A percentile compares a stretch with the other conserved stretches of the same genome.
Conservation (phyloP, 495 filamentous ascomycete species). For the Aspergillus conjunctus region DNA sequence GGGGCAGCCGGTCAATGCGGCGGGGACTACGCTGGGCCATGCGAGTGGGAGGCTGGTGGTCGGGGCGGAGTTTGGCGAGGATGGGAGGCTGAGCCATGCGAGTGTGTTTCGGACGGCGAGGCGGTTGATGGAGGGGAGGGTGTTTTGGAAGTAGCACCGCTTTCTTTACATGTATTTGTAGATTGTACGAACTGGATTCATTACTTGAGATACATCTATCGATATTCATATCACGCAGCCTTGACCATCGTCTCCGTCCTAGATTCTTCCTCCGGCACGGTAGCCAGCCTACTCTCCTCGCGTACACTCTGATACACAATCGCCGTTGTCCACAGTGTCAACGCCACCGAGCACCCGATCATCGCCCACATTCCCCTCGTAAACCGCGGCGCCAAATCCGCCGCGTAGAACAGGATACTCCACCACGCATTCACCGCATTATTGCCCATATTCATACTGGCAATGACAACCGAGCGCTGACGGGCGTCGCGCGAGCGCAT, state of each 20-base stretch:
- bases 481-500: slow-evolving; percentile 50
- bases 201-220: not conserved
- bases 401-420: slow-evolving; percentile 65
- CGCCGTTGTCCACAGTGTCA: slow-evolving; percentile 52
- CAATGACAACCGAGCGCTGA: slow-evolving; percentile 51
- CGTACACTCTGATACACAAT: slow-evolving; percentile 38
- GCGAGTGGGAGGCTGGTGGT: slow-evolving; percentile 62
- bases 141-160: slow-evolving; percentile 47
- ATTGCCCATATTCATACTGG: slow-evolving; percentile 58
- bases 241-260: not conserved
- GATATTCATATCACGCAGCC: not conserved
- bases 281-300: slow-evolving; percentile 16
- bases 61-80: slow-evolving; percentile 44
- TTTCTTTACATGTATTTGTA: no score
- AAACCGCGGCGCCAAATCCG: slow-evolving; percentile 60
- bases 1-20: slow-evolving; percentile 28
- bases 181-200: no score
- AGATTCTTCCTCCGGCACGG: not conserved
- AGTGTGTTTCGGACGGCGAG: slow-evolving; percentile 57
- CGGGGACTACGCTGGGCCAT: slow-evolving; percentile 58
- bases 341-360: slow-evolving; percentile 54
- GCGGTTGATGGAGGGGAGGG: slow-evolving; percentile 57
- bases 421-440: slow-evolving; percentile 63
- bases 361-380: slow-evolving; percentile 62
- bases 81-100: slow-evolving; percentile 45